phyloP scores from a whole-genome alignment of 2,329 filamentous ascomycete species.

The Domatiomyces globalis region DNA sequence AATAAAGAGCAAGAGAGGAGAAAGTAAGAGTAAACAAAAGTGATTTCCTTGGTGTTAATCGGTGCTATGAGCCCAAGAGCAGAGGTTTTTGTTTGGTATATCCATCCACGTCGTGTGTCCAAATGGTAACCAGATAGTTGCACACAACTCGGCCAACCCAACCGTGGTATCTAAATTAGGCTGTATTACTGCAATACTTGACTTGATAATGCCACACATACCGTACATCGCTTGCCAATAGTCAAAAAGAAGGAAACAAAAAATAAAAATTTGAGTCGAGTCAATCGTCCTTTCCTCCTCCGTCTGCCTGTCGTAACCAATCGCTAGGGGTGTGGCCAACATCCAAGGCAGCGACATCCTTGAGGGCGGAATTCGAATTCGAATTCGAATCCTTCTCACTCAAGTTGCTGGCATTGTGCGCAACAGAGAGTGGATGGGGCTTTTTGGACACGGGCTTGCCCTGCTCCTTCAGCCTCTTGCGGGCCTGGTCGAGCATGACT shows the following conservation, averaged over 20 bases:
- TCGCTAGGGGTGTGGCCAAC: conserved; percentile 12
- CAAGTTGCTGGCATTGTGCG: not conserved
- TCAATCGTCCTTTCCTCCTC: not conserved
- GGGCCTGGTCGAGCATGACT: conserved; percentile 5
- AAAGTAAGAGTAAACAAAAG: conserved; percentile 21
- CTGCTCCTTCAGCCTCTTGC: not conserved
- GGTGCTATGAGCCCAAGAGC: not conserved
- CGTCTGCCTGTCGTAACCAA: conserved; percentile 8
- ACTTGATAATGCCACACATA: not conserved
- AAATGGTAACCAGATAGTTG: not conserved
- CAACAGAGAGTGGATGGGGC: not conserved
- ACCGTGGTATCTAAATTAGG: not conserved
- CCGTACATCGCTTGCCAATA: not conserved
- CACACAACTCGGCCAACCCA: no score
- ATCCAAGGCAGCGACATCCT: conserved; percentile 1
- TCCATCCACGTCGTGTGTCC: not conserved
- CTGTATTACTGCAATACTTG: not conserved
- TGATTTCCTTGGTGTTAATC: not conserved
- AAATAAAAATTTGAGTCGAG: not conserved
- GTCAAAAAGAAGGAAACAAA: not conserved
- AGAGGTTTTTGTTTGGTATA: not conserved
- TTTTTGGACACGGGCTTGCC: not conserved
- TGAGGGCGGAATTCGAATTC: not conserved
- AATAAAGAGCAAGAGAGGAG: no score
- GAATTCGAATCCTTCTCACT: not conserved